Base-by-base conservation (phyloP, 2,329 filamentous ascomycete species). In the Allantophomopsis lycopodina region DNA sequence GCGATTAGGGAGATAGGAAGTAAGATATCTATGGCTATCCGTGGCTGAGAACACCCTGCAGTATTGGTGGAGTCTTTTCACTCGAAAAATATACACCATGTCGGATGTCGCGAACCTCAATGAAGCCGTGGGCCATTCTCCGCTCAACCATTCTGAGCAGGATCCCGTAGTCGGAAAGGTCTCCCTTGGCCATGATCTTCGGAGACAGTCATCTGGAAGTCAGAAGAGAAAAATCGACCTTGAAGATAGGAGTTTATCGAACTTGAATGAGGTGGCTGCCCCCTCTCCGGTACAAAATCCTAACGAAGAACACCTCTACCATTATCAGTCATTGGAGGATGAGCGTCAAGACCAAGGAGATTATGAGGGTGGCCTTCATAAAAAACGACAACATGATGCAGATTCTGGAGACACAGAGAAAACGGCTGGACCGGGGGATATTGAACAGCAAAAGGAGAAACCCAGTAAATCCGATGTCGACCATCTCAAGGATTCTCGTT, bases 261-360 rank as follows among this genome's bases (percentile, higher is more conserved):
- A 66, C 43, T 52, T 69, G 17, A 58, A 62, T 42, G 69, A 71
- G 48, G 44, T 62, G 4, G 55, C 54, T 1, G 58, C 52, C 2
- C 60, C 64, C 12, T 55, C 62, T 28, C 65, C 66, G 2, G 57
- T 71, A 2, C 58, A 67, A 41, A 65, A 65, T 46, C 60, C 52
- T 16, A 55, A 56, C 33, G 60, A 63, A 42, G 55, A 46, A 38
- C 47, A 44, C 16, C 44, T 55, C 35, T 64, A 60, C 47, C 54
- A 44, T 16, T 57, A 60, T 51, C 56, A 53, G 38, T 63, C 55
- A 16, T 55, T 65, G 21, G 65, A 70, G 43, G 54, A 62, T 18
- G 42, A 50, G 7, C 49, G 57, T 20, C 50, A 48, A 12, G 50
- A 47, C 23, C 49, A 60, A 37, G 50, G 50, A 41, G 44, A 46